A percentile compares a stretch with the other conserved stretches of the same genome.
Evolutionary conservation across 495 filamentous ascomycete species (phyloP).

Genomic region (Endocarpon pusillum): DNA sequence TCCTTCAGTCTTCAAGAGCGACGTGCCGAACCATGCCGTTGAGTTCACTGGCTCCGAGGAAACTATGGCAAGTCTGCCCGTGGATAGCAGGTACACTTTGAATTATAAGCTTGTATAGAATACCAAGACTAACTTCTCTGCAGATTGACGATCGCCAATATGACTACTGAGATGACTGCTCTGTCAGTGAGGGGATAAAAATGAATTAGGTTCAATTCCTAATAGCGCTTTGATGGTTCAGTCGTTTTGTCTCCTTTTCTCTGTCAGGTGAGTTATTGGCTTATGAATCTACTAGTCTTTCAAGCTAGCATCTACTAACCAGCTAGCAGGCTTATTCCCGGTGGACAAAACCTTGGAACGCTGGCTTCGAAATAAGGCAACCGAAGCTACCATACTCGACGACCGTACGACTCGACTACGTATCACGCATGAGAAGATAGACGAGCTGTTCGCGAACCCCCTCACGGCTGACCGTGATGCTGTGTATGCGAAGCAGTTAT

Average conservation of each 20-base stretch:
- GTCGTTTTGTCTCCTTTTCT: no score
- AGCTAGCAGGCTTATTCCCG: constrained; percentile 40
- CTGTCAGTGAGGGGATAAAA: no score
- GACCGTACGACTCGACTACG: constrained; percentile 14
- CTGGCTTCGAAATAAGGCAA: constrained; percentile 52
- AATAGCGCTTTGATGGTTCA: no score
- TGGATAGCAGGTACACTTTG: no score
- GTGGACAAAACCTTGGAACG: constrained; percentile 40
- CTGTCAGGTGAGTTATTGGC: no score
- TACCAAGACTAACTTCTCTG: no score
- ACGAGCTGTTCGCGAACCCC: constrained; percentile 38
- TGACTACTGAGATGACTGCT: not conserved
- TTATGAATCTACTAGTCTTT: no score
- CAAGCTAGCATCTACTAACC: no score
- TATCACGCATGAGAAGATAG: constrained; percentile 42
- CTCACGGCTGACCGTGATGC: constrained; percentile 46
- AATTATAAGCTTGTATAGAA: no score
- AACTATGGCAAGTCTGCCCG: not conserved
- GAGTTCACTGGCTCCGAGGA: constrained; percentile 1
- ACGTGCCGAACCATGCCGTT: not conserved
- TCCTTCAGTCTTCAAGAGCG: constrained; percentile 1
- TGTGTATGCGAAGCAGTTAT: constrained; percentile 50
- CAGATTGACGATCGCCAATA: not conserved
- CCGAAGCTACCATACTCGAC: constrained; percentile 27
- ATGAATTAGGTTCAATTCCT: no score